These are phyloP conservation scores for Holtermannia corniformis DNA, from an alignment of 768 basidiomycete species.

Conservation along the genomic window DNA sequence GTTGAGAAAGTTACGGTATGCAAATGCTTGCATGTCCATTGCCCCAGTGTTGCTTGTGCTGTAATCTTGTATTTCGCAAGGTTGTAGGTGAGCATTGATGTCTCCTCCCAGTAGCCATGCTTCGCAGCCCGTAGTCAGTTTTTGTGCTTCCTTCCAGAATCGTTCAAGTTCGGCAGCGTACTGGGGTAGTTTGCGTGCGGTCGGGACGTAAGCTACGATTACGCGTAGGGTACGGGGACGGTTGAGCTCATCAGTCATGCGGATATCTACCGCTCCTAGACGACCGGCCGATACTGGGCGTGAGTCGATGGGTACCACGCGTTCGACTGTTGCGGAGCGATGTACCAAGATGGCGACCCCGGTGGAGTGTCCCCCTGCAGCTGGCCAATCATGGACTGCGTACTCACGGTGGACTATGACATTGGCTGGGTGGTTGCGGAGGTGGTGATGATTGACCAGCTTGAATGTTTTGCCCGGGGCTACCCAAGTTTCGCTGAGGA, in stretches of 20 bases:
- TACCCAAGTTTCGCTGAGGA: conserved; percentile 10
- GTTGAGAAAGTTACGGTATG: conserved; percentile 5
- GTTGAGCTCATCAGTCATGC: not conserved
- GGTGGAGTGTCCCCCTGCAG: not conserved
- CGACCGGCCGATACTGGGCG: not conserved
- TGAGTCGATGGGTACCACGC: not conserved
- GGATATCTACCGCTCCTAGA: conserved; percentile 4
- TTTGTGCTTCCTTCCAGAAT: conserved; percentile 2
- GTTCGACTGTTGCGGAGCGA: not conserved
- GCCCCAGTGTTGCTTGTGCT: not conserved
- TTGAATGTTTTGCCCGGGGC: not conserved
- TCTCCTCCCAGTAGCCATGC: conserved; percentile 9
- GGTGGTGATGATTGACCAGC: not conserved
- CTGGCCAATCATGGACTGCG: not conserved
- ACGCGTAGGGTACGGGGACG: not conserved
- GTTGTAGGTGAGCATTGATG: conserved; percentile 4
- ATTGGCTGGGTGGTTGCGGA: not conserved
- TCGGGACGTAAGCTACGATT: conserved; percentile 10
- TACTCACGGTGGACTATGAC: no score
- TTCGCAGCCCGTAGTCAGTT: not conserved
- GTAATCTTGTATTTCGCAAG: not conserved
- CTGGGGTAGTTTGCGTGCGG: not conserved
- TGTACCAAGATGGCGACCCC: conserved; percentile 8
- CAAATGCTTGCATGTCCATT: not conserved
- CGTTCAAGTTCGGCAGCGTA: not conserved